Percentiles rank a stretch among this genome's conserved stretches.
Conservation (phyloP, 345 rosid genomes). For the Corchorus capsularis region DNA sequence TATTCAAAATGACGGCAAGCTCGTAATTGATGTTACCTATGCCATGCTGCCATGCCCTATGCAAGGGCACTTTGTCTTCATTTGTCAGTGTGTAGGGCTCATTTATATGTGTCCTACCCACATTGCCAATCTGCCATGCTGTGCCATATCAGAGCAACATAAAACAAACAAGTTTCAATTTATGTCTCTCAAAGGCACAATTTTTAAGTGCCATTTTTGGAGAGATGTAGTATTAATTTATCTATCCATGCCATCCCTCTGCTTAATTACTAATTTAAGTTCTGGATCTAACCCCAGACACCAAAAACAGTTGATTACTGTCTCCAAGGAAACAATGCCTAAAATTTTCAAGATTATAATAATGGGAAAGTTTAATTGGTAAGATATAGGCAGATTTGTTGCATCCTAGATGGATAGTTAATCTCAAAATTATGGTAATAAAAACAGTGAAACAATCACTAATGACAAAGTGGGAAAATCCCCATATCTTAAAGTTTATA, state of each 20-base stretch:
- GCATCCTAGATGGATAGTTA: neutral
- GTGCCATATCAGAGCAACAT: slow-evolving; percentile 9
- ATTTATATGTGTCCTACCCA: neutral
- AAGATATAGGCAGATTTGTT: neutral
- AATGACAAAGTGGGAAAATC: slow-evolving; percentile 3
- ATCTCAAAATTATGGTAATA: slow-evolving; percentile 1
- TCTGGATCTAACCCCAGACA: neutral
- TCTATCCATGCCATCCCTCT: neutral
- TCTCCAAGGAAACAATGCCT: neutral
- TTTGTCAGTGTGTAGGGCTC: slow-evolving; percentile 13
- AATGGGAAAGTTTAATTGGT: neutral
- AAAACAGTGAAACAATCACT: neutral
- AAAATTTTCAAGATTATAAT: neutral
- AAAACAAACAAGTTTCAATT: neutral
- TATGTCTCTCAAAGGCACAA: neutral
- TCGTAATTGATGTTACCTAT: neutral
- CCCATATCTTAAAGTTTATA: slow-evolving; percentile 1
- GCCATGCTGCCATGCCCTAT: slow-evolving; percentile 4
- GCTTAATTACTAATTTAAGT: neutral
- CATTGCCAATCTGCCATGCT: neutral
- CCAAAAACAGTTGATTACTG: too few species aligned
- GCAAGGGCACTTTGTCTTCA: slow-evolving; percentile 11
- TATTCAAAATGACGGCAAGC: slow-evolving; percentile 2
- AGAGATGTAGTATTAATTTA: neutral
- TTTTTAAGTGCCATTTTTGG: neutral